phyloP scores from a whole-genome alignment of 2,329 filamentous ascomycete species.

The Apiospora malaysiana region DNA sequence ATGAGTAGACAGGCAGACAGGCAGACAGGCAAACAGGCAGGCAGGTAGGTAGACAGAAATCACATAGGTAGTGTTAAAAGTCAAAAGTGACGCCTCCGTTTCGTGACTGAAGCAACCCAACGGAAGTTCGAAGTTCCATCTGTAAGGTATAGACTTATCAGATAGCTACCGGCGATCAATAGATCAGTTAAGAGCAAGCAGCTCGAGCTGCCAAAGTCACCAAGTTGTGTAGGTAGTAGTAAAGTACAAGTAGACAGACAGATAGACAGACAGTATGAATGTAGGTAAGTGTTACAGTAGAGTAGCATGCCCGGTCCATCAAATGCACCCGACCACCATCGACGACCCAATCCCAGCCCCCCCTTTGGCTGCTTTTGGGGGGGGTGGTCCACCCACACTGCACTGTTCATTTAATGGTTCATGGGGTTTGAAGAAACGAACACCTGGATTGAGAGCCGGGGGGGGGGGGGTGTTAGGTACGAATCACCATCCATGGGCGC shows the following conservation, averaged over 20 bases:
- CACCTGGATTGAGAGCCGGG: conserved; percentile 20
- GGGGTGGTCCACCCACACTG: conserved; percentile 14
- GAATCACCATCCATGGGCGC: not conserved
- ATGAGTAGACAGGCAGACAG: no score
- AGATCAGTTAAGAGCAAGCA: not conserved
- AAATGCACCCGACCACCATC: conserved; percentile 15
- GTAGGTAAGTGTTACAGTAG: conserved; percentile 3
- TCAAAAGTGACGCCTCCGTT: not conserved
- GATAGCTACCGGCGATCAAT: conserved; percentile 5
- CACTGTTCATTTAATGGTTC: conserved; percentile 21
- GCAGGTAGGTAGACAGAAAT: not conserved
- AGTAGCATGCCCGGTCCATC: conserved; percentile 18
- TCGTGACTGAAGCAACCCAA: not conserved
- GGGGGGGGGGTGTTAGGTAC: no score
- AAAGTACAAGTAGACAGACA: not conserved
- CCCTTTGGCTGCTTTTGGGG: conserved; percentile 16
- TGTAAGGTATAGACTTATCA: not conserved
- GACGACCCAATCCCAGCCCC: conserved; percentile 13
- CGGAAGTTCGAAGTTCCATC: conserved; percentile 6
- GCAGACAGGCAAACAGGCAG: not conserved
- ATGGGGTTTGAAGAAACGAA: conserved; percentile 23
- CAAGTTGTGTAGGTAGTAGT: no score
- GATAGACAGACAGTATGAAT: not conserved
- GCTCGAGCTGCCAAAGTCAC: not conserved
- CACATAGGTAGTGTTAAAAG: not conserved